Evolutionary conservation across 331 rosid genomes (phyloP).

Genomic region (Malus hybrid): DNA sequence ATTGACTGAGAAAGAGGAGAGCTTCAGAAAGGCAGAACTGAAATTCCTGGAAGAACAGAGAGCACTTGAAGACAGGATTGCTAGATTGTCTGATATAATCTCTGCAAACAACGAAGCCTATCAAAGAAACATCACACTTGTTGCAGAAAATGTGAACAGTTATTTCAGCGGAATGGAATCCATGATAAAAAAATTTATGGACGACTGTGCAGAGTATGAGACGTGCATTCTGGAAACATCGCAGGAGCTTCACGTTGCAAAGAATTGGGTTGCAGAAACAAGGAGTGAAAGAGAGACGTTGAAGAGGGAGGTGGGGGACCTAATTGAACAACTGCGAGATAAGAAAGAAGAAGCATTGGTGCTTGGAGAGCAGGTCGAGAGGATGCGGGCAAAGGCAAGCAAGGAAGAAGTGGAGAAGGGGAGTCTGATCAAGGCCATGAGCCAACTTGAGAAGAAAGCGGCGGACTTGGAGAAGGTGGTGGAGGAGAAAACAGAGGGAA

Average conservation of each 20-base stretch:
- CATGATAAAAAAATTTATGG: slow-evolving; percentile 36
- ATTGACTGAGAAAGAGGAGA: slow-evolving; percentile 72
- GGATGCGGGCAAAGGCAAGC: slow-evolving; percentile 46
- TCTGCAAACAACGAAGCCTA: slow-evolving; percentile 50
- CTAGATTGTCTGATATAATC: slow-evolving; percentile 37
- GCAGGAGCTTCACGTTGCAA: slow-evolving; percentile 44
- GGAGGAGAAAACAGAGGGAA: slow-evolving; percentile 57
- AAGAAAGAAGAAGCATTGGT: slow-evolving; percentile 32
- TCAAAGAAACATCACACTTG: slow-evolving; percentile 28
- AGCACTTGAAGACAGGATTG: slow-evolving; percentile 52
- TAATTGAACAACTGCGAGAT: slow-evolving; percentile 42
- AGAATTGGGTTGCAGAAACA: slow-evolving; percentile 37
- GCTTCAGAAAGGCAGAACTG: slow-evolving; percentile 44
- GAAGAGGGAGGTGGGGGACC: slow-evolving; percentile 27
- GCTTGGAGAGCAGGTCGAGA: slow-evolving; percentile 34
- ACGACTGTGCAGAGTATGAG: slow-evolving; percentile 27
- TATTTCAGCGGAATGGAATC: slow-evolving; percentile 40
- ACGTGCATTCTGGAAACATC: slow-evolving; percentile 36
- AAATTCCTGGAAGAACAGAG: slow-evolving; percentile 50
- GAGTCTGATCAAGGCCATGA: slow-evolving; percentile 39
- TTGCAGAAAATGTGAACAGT: slow-evolving; percentile 30
- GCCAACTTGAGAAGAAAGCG: slow-evolving; percentile 52
- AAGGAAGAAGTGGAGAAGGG: slow-evolving; percentile 56
- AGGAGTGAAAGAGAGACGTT: slow-evolving; percentile 35
- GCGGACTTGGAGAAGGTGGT: slow-evolving; percentile 51